Base-by-base conservation (phyloP, 306 rosid species). In the Cyclanthera cordifolia region DNA sequence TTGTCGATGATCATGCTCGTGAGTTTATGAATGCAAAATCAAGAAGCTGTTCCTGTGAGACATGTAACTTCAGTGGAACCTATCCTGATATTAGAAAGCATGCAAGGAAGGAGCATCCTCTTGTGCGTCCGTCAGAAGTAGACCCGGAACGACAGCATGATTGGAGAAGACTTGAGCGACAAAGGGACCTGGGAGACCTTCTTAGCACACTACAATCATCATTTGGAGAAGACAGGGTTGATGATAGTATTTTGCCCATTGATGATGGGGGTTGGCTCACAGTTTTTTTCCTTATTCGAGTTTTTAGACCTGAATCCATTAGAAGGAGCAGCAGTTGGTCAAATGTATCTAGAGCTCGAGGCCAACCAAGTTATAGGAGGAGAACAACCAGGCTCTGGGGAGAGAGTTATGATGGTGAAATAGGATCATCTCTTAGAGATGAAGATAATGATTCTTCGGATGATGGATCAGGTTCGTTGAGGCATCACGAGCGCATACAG, bases 111-210 rank as follows among this genome's bases (percentile, higher is more conserved):
- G 97, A 87, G 58, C 96, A 88, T 75, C 99, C 99, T 13, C 82
- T 71, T 45, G 95, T 78, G 67, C 90, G 95, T 6, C 99, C 99
- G n/a, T 83, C 99, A 0, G 95, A 85, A 15, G 90, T 87, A 13
- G 97, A 94, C 55, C 99, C 97, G 8, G 95, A 87, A 78, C 83
- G 99, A 25, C 91, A 86, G 75, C 96, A 90, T 39, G 81, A 32
- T 67, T 94, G 99, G 99, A 85, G 97, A 81, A 84, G 96, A 73
- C 66, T 94, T 80, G 97, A 90, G 80, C 86, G 95, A 10, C 99
- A 94, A 79, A 85, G 97, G 84, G 99, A 94, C 83, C 85, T 94
- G 7, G 95, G 91, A 0, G 99, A 94, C 79, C 86, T 94, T 55
- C 85, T 94, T 54, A 83, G 99, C 84, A 86, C 97, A 58, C 90